A percentile compares a stretch with the other conserved stretches of the same genome.
These are phyloP conservation scores for Nasturtium officinale DNA, from an alignment of 345 rosid genomes.

Conservation along the genomic window DNA sequence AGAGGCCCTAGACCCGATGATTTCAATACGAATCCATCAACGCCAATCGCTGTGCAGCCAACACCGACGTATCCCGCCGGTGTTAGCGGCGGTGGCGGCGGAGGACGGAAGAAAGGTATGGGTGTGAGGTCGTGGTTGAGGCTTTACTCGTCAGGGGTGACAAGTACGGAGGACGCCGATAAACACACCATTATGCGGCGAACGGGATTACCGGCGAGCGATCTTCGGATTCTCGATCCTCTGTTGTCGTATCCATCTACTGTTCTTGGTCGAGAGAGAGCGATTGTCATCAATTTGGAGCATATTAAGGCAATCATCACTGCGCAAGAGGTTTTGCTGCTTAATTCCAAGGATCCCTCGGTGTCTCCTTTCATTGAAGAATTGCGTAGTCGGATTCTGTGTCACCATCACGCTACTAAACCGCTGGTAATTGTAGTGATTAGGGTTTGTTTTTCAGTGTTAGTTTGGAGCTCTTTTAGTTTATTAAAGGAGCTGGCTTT, in stretches of 20 bases:
- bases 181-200: conserved; percentile 94
- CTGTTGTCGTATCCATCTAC: conserved; percentile 88
- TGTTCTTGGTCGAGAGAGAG: conserved; percentile 81
- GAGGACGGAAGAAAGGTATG: conserved; percentile 62
- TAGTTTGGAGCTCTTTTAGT: background rate
- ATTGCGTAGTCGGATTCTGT: conserved; percentile 59
- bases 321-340: conserved; percentile 77
- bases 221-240: conserved; percentile 92
- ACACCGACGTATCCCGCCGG: conserved; percentile 34
- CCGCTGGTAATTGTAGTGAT: conserved; percentile 51
- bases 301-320: conserved; percentile 93
- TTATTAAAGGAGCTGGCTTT: background rate
- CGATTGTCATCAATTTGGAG: conserved; percentile 89
- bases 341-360: conserved; percentile 82
- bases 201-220: conserved; percentile 86
- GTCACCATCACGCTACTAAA: conserved; percentile 66
- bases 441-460: conserved; percentile 15
- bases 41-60: conserved; percentile 39
- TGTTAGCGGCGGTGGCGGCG: conserved; percentile 19
- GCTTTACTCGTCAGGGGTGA: conserved; percentile 60
- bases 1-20: conserved; percentile 50
- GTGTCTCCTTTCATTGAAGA: conserved; percentile 79
- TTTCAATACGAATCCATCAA: conserved; percentile 42
- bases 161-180: conserved; percentile 62
- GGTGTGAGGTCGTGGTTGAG: conserved; percentile 75